Conservation (phyloP, 2,329 filamentous ascomycete species). For the Lithohypha guttulata region DNA sequence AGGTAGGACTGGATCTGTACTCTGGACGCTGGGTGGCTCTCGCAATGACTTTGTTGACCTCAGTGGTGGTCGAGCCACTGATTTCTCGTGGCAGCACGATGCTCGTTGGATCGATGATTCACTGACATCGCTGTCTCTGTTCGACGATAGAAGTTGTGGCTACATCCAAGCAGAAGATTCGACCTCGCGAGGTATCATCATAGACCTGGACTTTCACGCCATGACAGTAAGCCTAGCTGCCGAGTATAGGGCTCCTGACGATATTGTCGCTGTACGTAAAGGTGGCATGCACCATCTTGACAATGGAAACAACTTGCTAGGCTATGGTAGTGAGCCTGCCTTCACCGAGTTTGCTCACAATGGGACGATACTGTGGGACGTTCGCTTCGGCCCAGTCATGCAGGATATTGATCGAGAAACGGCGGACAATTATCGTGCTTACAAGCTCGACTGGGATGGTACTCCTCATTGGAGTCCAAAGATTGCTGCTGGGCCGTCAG, state of each 20-base stretch:
- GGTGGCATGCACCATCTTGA: slow-evolving; percentile 1
- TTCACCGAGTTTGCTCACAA: slow-evolving; percentile 31
- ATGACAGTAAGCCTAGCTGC: not conserved
- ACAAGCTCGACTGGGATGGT: slow-evolving; percentile 32
- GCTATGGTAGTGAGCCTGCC: slow-evolving; percentile 33
- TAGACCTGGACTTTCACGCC: not conserved
- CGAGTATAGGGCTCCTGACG: not conserved
- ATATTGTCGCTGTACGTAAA: slow-evolving; percentile 1
- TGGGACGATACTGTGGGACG: slow-evolving; percentile 26
- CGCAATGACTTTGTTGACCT: slow-evolving; percentile 21
- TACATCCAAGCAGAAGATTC: not conserved
- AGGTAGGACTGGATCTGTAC: slow-evolving; percentile 28
- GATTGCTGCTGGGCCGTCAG: slow-evolving; percentile 29
- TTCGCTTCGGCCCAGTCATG: slow-evolving; percentile 28
- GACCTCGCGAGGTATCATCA: slow-evolving; percentile 1
- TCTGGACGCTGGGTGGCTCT: slow-evolving; percentile 30
- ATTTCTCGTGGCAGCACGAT: slow-evolving; percentile 34
- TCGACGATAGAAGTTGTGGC: slow-evolving; percentile 3
- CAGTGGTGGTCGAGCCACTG: slow-evolving; percentile 10
- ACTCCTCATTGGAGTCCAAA: slow-evolving; percentile 31
- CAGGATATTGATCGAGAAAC: not conserved
- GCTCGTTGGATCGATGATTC: slow-evolving; percentile 15
- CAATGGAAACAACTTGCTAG: slow-evolving; percentile 28
- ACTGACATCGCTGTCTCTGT: not conserved
- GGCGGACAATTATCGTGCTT: slow-evolving; percentile 28